Percentiles rank a stretch among this genome's conserved stretches.
phyloP scores from a whole-genome alignment of 371 early-diverging fungal genomes.

The Mortierella sp. region DNA sequence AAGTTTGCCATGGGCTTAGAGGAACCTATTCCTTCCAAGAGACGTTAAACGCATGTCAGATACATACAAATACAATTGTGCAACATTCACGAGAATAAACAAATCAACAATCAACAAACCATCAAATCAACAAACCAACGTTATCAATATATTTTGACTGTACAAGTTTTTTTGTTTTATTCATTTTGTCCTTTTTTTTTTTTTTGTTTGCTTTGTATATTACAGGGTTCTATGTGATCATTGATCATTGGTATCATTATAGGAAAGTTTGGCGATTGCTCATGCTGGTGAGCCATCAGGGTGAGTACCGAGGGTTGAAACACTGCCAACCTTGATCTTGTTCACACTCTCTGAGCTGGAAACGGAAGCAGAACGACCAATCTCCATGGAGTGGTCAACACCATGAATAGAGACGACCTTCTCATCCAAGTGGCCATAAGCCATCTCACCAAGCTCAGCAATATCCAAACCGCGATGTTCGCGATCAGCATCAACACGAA shows the following conservation, averaged over 20 bases:
- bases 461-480: conserved; percentile 83
- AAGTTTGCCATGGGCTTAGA: conserved; percentile 75
- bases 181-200: background rate
- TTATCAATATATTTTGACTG: background rate
- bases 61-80: background rate
- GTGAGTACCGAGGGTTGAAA: conserved; percentile 35
- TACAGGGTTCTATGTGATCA: conserved; percentile 4
- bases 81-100: background rate
- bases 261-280: background rate
- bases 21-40: conserved; percentile 18
- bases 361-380: conserved; percentile 28
- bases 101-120: background rate
- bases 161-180: background rate
- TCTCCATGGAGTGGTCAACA: conserved; percentile 37
- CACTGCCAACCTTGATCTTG: conserved; percentile 45
- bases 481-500: conserved; percentile 79
- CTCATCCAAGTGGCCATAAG: conserved; percentile 62
- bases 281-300: background rate
- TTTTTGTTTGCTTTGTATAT: conserved; percentile 5
- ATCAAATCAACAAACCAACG: too few relatives aligned
- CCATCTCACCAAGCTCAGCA: conserved; percentile 82
- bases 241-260: conserved; percentile 5
- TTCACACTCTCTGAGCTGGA: conserved; percentile 29
- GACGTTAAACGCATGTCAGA: background rate
- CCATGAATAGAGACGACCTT: conserved; percentile 21